phyloP scores from a whole-genome alignment of 805 yeast genomes.

The Yarrowia keelungensis region DNA sequence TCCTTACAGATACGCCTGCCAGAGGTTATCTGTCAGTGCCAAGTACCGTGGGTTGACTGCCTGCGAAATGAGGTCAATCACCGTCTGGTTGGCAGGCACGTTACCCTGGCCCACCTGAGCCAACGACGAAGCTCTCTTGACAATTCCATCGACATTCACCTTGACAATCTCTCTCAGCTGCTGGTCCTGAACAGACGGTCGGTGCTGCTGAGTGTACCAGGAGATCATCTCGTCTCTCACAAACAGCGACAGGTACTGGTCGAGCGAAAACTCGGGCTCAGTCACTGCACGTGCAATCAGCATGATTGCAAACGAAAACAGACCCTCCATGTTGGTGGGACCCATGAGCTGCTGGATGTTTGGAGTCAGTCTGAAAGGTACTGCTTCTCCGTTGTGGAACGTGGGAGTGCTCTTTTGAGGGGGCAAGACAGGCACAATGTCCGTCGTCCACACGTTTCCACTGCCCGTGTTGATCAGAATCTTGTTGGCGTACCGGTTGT shows the following conservation, averaged over 20 bases:
- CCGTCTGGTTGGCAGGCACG: slow-evolving; percentile 84
- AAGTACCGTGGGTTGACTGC: slow-evolving; percentile 95
- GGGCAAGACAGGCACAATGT: slow-evolving; percentile 77
- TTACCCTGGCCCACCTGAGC: slow-evolving; percentile 66
- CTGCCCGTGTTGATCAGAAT: slow-evolving; percentile 79
- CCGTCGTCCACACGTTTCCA: slow-evolving; percentile 92
- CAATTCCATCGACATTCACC: slow-evolving; percentile 83
- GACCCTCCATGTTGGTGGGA: slow-evolving; percentile 90
- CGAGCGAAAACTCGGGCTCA: slow-evolving; percentile 91
- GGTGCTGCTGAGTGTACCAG: slow-evolving; percentile 87
- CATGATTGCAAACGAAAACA: slow-evolving; percentile 82
- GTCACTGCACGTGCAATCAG: slow-evolving; percentile 85
- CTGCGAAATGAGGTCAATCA: slow-evolving; percentile 86
- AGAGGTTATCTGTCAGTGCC: slow-evolving; percentile 87
- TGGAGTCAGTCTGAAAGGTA: slow-evolving; percentile 96
- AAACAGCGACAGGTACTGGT: slow-evolving; percentile 88
- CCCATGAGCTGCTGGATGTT: slow-evolving; percentile 94
- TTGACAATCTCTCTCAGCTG: slow-evolving; percentile 86
- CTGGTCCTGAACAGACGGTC: slow-evolving; percentile 81
- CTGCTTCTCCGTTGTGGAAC: slow-evolving; percentile 88
- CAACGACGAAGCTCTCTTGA: slow-evolving; percentile 77
- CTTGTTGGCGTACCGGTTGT: slow-evolving; percentile 92
- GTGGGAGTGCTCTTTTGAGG: slow-evolving; percentile 71
- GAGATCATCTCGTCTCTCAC: slow-evolving; percentile 95
- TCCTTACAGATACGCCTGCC: slow-evolving; percentile 90